phyloP scores from a whole-genome alignment of 1,139 yeast genomes.

The Nadsonia commutata region DNA sequence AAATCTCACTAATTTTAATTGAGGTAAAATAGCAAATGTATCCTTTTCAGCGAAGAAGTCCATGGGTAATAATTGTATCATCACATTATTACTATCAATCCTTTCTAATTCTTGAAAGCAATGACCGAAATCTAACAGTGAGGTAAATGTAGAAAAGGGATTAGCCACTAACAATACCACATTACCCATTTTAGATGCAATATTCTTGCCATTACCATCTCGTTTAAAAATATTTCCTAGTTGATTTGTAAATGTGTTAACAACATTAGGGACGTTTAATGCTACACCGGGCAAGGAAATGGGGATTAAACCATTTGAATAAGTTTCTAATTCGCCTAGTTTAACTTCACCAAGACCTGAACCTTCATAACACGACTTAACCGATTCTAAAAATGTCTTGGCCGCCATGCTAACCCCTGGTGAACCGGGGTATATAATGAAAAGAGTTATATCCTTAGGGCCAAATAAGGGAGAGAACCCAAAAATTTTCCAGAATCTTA shows the following conservation, averaged over 20 bases:
- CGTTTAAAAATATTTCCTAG: not conserved
- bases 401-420: constrained; percentile 16
- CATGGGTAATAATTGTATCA: constrained; percentile 25
- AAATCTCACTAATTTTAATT: constrained; percentile 32
- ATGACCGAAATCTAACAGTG: constrained; percentile 1
- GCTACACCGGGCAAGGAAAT: not conserved
- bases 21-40: constrained; percentile 35
- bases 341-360: constrained; percentile 22
- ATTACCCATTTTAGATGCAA: constrained; percentile 5
- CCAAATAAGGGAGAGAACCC: constrained; percentile 23
- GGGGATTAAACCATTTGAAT: constrained; percentile 7
- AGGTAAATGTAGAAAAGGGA: not conserved
- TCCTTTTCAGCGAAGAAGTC: constrained; percentile 33
- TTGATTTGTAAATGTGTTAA: not conserved
- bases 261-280: not conserved
- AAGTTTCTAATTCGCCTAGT: constrained; percentile 16
- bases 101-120: constrained; percentile 4
- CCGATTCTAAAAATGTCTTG: constrained; percentile 13
- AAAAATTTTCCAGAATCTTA: constrained; percentile 26
- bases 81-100: not conserved
- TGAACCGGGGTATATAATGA: constrained; percentile 20
- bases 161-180: constrained; percentile 1
- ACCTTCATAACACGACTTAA: constrained; percentile 23
- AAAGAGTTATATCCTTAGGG: constrained; percentile 17
- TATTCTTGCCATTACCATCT: not conserved